Conservation (phyloP, 306 rosid genomes). For the Vicia villosa region DNA sequence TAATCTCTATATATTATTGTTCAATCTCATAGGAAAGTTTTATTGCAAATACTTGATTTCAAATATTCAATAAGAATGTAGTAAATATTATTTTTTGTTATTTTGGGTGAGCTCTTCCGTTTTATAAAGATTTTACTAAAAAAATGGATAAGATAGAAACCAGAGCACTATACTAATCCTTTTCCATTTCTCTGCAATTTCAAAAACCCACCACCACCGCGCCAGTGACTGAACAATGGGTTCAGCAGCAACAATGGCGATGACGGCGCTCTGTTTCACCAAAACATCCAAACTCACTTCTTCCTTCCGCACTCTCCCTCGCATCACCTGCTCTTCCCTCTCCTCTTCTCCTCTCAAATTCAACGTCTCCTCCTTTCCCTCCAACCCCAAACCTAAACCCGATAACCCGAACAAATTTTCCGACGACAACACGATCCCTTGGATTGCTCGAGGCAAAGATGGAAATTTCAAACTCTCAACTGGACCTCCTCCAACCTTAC, state of each 20-base stretch:
- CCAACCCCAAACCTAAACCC: slow-evolving; percentile 60
- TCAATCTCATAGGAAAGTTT: too few species aligned
- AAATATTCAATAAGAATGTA: too few species aligned
- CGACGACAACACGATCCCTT: slow-evolving; percentile 57
- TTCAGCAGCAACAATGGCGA: slow-evolving; percentile 36
- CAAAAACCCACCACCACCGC: not conserved
- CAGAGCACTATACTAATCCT: not conserved
- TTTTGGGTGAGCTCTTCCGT: too few species aligned
- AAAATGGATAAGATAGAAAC: slow-evolving; percentile 13
- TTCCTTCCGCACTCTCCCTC: slow-evolving; percentile 53
- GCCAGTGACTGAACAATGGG: not conserved
- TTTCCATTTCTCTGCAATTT: not conserved
- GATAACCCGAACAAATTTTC: not conserved
- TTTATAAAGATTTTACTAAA: too few species aligned
- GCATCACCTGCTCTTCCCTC: too few species aligned
- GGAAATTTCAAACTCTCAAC: slow-evolving; percentile 70
- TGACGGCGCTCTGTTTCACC: slow-evolving; percentile 46
- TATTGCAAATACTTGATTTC: too few species aligned
- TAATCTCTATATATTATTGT: too few species aligned
- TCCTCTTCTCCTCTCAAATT: too few species aligned
- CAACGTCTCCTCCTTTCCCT: slow-evolving; percentile 85
- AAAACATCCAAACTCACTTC: slow-evolving; percentile 43
- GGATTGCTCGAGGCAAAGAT: slow-evolving; percentile 90
- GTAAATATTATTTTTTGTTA: too few species aligned
- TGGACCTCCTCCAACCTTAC: slow-evolving; percentile 62